These are phyloP conservation scores for Fraxinus floribunda DNA, from an alignment of 305 asterid species.

Conservation along the genomic window DNA sequence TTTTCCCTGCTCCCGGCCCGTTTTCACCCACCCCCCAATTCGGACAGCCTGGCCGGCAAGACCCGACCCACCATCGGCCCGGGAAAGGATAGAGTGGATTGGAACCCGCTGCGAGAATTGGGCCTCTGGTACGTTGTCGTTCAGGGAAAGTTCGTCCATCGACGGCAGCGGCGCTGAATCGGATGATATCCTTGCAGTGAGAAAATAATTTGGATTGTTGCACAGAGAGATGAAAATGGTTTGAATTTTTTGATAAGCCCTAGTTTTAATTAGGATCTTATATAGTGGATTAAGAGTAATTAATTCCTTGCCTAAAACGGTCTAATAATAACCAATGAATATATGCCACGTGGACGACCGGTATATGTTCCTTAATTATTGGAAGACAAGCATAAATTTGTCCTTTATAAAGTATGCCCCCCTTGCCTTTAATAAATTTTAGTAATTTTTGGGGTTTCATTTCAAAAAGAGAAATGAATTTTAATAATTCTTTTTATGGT, in stretches of 20 bases:
- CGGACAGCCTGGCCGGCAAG: constrained; percentile 60
- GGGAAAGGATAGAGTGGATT: constrained; percentile 56
- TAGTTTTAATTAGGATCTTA: not conserved
- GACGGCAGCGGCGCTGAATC: constrained; percentile 46
- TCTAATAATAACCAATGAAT: not conserved
- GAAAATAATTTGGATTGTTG: not conserved
- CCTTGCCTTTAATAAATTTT: not conserved
- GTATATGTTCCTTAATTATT: not conserved
- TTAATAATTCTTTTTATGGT: not conserved
- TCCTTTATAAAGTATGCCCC: not conserved
- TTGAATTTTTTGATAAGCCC: not conserved
- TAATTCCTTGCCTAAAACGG: not conserved
- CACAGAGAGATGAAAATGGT: not conserved
- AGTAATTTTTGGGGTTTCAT: not conserved
- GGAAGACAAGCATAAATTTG: not conserved
- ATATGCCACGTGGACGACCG: not conserved
- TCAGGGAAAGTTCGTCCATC: constrained; percentile 44
- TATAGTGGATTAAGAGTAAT: not conserved
- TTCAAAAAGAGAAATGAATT: not conserved
- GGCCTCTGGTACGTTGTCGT: constrained; percentile 46
- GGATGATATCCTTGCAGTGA: constrained; percentile 39
- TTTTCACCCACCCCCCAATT: constrained; percentile 91
- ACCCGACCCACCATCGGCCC: constrained; percentile 75
- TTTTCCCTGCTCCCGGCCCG: constrained; percentile 85
- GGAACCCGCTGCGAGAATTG: constrained; percentile 78